Evolutionary conservation across 2,329 filamentous ascomycete genomes (phyloP), one percentile per base, ranked within the genome.

Genomic region (Colletotrichum higginsianum): DNA sequence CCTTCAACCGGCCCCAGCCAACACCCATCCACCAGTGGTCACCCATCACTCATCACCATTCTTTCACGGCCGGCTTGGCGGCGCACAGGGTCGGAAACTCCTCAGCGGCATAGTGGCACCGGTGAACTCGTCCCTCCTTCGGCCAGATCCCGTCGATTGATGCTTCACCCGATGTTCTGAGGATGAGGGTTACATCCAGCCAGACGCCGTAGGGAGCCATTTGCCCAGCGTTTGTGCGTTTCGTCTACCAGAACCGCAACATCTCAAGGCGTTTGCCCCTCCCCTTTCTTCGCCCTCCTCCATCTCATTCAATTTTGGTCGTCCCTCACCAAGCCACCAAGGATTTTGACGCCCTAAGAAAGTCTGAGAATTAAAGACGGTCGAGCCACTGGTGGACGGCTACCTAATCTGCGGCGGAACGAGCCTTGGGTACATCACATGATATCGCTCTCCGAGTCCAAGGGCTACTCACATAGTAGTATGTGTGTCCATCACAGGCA

Each of bases 111-210:
- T n/a, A 35, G 30, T 35, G 30, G 8, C 30, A 35, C 30, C 30
- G 30, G 21, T 35, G 44, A 40, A 13, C 16, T 56, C 63, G 44
- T 71, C 67, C 63, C 56, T 40, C 56, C 64, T 67, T 71, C 50
- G 67, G 67, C 50, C 49, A 67, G 52, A n/a, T 21, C 23, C 35
- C 49, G 56, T 56, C 49, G 21, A 52, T 49, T 4, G 16, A 13
- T 56, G 50, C 63, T 67, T 71, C 56, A 56, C 63, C 67, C 61
- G 56, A 71, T 61, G 2, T 35, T 71, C 49, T 56, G 63, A 71
- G 26, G 30, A 30, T 44, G 56, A 53, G 58, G 52, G 47, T 61
- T 49, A 15, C 40, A 55, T 16, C 16, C 38, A 47, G 26, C 26
- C 8, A 47, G 46, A 40, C 11, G 26, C 42, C 18, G 6, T 18